A percentile compares a stretch with the other conserved stretches of the same genome.
phyloP scores from a whole-genome alignment of 805 yeast species.

The Pichia membranifaciens region DNA sequence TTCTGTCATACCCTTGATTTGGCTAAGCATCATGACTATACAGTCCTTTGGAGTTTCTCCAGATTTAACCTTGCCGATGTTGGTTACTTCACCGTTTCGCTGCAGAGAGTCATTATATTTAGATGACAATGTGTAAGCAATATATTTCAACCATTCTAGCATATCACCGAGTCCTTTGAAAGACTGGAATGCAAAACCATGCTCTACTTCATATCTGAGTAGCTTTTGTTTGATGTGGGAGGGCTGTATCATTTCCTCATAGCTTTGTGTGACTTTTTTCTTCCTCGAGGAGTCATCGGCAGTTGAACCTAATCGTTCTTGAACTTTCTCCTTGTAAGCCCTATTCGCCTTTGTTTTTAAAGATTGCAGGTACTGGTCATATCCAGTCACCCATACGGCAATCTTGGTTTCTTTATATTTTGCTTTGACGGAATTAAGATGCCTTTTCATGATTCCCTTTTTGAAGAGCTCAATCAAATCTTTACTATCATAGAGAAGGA shows the following conservation, averaged over 20 bases:
- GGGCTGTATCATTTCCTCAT: conserved; percentile 10
- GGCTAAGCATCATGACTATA: conserved; percentile 44
- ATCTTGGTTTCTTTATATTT: conserved; percentile 27
- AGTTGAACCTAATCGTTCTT: conserved; percentile 1
- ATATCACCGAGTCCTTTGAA: conserved; percentile 43
- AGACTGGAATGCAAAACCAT: conserved; percentile 46
- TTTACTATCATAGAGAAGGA: conserved; percentile 42
- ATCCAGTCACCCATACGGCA: conserved; percentile 44
- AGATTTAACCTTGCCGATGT: conserved; percentile 49
- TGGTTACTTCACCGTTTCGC: conserved; percentile 49
- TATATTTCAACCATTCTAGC: conserved; percentile 47
- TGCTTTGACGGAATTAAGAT: conserved; percentile 20
- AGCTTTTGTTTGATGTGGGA: conserved; percentile 38
- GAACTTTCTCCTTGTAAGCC: conserved; percentile 33
- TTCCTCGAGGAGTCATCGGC: conserved; percentile 6
- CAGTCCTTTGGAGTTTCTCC: conserved; percentile 45
- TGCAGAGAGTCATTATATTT: conserved; percentile 50
- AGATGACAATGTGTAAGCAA: conserved; percentile 49
- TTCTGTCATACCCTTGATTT: conserved; percentile 53
- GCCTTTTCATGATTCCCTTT: conserved; percentile 22
- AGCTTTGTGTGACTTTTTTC: conserved; percentile 8
- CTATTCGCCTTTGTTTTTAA: conserved; percentile 42
- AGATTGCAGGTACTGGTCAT: conserved; percentile 40
- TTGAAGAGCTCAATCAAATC: conserved; percentile 36
- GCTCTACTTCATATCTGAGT: conserved; percentile 39